Evolutionary conservation across 176 grass and related monocot genomes (phyloP).

Genomic region (Juncus effusus): DNA sequence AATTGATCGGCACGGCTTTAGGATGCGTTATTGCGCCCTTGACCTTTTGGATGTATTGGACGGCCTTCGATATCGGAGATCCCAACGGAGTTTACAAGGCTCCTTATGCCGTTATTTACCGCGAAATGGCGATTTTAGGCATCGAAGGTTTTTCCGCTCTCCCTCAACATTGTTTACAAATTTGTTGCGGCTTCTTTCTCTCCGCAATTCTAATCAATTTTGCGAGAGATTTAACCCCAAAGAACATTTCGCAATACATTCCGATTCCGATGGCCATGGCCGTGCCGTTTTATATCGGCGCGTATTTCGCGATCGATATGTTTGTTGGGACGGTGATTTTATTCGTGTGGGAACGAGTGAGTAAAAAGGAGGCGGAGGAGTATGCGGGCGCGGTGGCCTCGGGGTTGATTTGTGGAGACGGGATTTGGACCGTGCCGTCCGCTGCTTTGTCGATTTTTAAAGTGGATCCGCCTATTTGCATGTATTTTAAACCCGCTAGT

Average conservation of each 20-base stretch:
- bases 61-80: constrained; percentile 64
- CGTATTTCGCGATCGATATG: constrained; percentile 87
- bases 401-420: constrained; percentile 84
- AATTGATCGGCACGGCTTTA: constrained; percentile 67
- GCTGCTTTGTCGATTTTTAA: constrained; percentile 66
- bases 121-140: constrained; percentile 83
- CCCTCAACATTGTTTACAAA: constrained; percentile 61
- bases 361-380: constrained; percentile 59
- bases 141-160: constrained; percentile 61
- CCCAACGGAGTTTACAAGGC: constrained; percentile 83
- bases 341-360: constrained; percentile 67
- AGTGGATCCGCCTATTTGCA: constrained; percentile 78
- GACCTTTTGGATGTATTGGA: constrained; percentile 84
- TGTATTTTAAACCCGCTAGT: constrained; percentile 65
- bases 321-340: constrained; percentile 68
- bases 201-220: constrained; percentile 59
- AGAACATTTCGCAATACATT: constrained; percentile 55
- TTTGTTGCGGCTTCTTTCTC: constrained; percentile 59
- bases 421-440: constrained; percentile 83
- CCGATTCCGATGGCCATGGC: constrained; percentile 85
- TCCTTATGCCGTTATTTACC: constrained; percentile 74
- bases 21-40: constrained; percentile 76
- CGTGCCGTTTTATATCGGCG: constrained; percentile 87
- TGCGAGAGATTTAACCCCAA: constrained; percentile 38
- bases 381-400: constrained; percentile 59